A percentile compares a stretch with the other conserved stretches of the same genome.
phyloP scores from a whole-genome alignment of 352 stramenopile species.

The Phytopythium oedochilum region DNA sequence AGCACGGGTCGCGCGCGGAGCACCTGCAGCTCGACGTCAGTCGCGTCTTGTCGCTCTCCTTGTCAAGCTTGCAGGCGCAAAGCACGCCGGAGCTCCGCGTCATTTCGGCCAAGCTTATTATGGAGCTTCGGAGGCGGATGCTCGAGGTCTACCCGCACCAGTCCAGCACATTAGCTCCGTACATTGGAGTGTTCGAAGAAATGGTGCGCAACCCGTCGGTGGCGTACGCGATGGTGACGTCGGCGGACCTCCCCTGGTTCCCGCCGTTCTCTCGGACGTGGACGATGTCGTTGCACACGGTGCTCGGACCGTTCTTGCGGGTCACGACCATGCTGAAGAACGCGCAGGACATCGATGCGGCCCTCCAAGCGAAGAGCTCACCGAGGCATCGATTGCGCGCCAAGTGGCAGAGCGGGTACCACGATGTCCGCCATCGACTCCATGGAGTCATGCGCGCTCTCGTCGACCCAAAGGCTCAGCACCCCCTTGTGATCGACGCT shows the following conservation, averaged over 20 bases:
- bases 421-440: conserved; percentile 19
- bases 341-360: conserved; percentile 38
- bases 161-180: conserved; percentile 29
- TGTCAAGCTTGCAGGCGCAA: conserved; percentile 17
- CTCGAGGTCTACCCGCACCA: conserved; percentile 53
- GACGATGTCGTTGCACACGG: conserved; percentile 48
- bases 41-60: conserved; percentile 33
- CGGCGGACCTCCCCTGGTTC: conserved; percentile 30
- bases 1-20: not conserved
- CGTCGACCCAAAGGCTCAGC: conserved; percentile 23
- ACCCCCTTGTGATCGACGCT: conserved; percentile 51
- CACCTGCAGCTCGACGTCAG: conserved; percentile 5
- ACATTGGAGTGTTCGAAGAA: conserved; percentile 35
- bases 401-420: conserved; percentile 50
- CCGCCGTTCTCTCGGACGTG: conserved; percentile 34
- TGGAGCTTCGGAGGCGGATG: conserved; percentile 42
- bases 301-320: conserved; percentile 61
- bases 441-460: conserved; percentile 30
- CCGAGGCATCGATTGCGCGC: conserved; percentile 26
- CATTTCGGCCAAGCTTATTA: conserved; percentile 19
- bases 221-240: conserved; percentile 25
- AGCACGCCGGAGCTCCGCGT: not conserved
- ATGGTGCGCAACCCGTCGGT: conserved; percentile 34
- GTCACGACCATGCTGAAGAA: conserved; percentile 66
- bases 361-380: conserved; percentile 17